A percentile compares a stretch with the other conserved stretches of the same genome.
These are phyloP conservation scores for Physcomitrium patens DNA, from an alignment of 225 moss, liverwort and hornwort species.

Conservation along the genomic window DNA sequence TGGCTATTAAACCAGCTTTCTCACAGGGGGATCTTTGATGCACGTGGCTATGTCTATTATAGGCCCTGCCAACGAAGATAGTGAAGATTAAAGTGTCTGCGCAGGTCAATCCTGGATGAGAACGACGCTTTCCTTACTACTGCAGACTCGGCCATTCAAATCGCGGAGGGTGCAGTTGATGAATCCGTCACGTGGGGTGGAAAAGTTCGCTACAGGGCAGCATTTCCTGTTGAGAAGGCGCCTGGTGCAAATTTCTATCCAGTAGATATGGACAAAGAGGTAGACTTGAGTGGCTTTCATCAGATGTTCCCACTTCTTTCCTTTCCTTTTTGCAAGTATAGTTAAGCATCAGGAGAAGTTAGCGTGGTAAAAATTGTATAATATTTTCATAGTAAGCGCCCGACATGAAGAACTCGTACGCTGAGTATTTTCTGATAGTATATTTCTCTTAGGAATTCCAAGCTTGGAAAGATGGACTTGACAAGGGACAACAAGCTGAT, in stretches of 20 bases:
- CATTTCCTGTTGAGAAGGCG: conserved; percentile 73
- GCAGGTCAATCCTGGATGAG: conserved; percentile 92
- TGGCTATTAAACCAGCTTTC: conserved; percentile 5
- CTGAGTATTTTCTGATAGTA: conserved; percentile 29
- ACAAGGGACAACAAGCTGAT: conserved; percentile 63
- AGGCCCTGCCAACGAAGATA: neutral
- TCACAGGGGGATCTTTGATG: conserved; percentile 8
- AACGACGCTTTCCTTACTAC: conserved; percentile 82
- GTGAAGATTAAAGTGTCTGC: conserved; percentile 22
- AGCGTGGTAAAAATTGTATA: conserved; percentile 1
- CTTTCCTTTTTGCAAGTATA: conserved; percentile 9
- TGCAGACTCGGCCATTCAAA: conserved; percentile 83
- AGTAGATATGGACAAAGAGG: conserved; percentile 87
- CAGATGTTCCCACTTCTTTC: conserved; percentile 3
- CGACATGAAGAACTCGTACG: conserved; percentile 8
- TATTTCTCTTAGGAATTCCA: conserved; percentile 73
- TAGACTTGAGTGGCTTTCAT: conserved; percentile 27
- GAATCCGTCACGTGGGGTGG: conserved; percentile 58
- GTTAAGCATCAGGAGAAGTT: neutral
- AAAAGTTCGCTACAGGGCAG: conserved; percentile 69
- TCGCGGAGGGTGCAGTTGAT: conserved; percentile 63
- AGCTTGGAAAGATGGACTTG: conserved; percentile 72
- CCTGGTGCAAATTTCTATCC: conserved; percentile 90
- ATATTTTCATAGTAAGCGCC: neutral
- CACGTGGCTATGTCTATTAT: neutral